Percentiles rank a stretch among this genome's conserved stretches.
Conservation (phyloP, 2,329 filamentous ascomycete genomes). For the Alternaria solani region DNA sequence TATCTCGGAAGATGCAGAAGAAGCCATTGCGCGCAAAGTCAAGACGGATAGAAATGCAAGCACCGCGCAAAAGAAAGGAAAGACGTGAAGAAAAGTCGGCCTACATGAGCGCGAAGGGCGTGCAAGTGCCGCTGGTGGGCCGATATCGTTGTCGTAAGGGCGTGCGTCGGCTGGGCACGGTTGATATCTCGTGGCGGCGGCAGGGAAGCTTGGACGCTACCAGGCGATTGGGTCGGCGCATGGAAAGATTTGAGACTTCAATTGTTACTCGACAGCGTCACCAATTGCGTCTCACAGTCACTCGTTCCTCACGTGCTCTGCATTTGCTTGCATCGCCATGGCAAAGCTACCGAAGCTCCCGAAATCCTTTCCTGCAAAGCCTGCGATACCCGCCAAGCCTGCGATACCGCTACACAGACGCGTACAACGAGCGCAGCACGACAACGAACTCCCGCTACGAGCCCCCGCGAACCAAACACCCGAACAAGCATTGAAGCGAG, state of each 20-base stretch:
- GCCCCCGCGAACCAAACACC: slow-evolving; percentile 25
- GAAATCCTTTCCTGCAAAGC: slow-evolving; percentile 30
- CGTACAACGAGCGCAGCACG: slow-evolving; percentile 22
- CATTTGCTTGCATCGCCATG: slow-evolving; percentile 36
- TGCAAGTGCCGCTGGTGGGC: slow-evolving; percentile 23
- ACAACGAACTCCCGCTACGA: slow-evolving; percentile 19
- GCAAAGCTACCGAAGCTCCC: slow-evolving; percentile 45
- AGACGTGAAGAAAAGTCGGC: background rate
- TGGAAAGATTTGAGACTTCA: slow-evolving; percentile 25
- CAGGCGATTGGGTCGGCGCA: slow-evolving; percentile 21
- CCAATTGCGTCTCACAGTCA: slow-evolving; percentile 28
- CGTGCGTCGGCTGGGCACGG: slow-evolving; percentile 38
- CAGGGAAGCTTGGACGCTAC: slow-evolving; percentile 25
- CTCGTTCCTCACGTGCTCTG: slow-evolving; percentile 6
- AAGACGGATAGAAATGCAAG: slow-evolving; percentile 4
- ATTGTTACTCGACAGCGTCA: slow-evolving; percentile 15
- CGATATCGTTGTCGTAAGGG: slow-evolving; percentile 39
- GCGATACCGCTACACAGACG: slow-evolving; percentile 27
- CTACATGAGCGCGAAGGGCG: slow-evolving; percentile 19
- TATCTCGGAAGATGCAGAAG: slow-evolving; percentile 23
- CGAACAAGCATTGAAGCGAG: slow-evolving; percentile 26
- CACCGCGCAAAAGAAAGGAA: slow-evolving; percentile 5
- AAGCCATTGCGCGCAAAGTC: slow-evolving; percentile 29
- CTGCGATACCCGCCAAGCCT: slow-evolving; percentile 28
- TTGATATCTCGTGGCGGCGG: slow-evolving; percentile 22